Base-by-base conservation (phyloP, 2,329 filamentous ascomycete genomes). In the Pseudogymnoascus sp. region DNA sequence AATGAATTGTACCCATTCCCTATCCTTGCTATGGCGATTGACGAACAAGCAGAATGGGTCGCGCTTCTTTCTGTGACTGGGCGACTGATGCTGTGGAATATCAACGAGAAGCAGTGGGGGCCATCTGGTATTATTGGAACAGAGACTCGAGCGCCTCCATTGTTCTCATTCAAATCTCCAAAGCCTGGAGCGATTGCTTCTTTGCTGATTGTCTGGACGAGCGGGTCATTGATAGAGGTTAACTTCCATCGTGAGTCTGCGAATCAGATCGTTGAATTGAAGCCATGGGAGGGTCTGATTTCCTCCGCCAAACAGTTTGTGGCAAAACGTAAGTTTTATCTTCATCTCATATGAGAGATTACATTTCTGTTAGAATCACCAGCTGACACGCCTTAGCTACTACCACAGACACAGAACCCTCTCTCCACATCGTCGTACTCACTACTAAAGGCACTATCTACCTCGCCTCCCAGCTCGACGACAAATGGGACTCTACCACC, bases 1-100 rank as follows among this genome's bases (percentile, higher is more conserved):
- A 73, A 75, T 11, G 75, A 77, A n/a, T 63, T 71, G n/a, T 64
- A 71, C 37, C 78, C 79, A 0, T 87, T 87, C 64, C 85, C 86
- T 0, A 77, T 90, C 8, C 72, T 87, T 28, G 83, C 84, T 2
- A 80, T 89, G 69, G 81, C 87, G 0, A 82, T 91, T 34, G 86
- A 91, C 64, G 81, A 84, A 34, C 78, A 79, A 12, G 87, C 86
- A 1, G 82, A 79, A 42, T 88, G 85, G 81, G 76, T 91, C 34
- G 89, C 88, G 1, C 76, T 92, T 3, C 76, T 90, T 31, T 86
- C 87, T 7, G 79, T 81, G 4, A 77, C 78, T 46, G 79, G 82
- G 56, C 80, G 78, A 36, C 80, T 90, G 11, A 75, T 82, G 16
- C 70, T 91, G 4, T 93, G 89, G 85, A 83, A 84, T 67, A 76